phyloP scores from a whole-genome alignment of 306 rosid genomes.

The Calophaca sinica region DNA sequence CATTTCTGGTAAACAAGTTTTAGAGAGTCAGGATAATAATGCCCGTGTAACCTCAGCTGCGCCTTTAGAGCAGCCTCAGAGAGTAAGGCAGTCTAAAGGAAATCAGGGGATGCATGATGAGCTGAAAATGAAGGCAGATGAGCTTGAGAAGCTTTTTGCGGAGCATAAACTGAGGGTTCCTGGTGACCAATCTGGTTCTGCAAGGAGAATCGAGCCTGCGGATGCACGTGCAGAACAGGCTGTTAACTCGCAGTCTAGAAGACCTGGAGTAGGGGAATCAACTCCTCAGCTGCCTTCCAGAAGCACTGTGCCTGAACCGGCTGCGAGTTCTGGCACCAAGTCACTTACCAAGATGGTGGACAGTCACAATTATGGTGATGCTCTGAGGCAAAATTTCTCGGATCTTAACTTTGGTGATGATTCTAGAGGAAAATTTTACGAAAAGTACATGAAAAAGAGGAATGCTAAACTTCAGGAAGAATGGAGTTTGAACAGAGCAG shows the following conservation, averaged over 20 bases:
- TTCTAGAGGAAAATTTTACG: slow-evolving; percentile 90
- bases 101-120: slow-evolving; percentile 92
- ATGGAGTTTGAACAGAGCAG: slow-evolving; percentile 83
- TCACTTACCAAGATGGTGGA: slow-evolving; percentile 49
- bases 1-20: slow-evolving; percentile 53
- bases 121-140: slow-evolving; percentile 94
- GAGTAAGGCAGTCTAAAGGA: slow-evolving; percentile 85
- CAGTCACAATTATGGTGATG: slow-evolving; percentile 60
- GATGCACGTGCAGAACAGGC: slow-evolving; percentile 64
- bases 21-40: slow-evolving; percentile 56
- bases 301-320: slow-evolving; percentile 51
- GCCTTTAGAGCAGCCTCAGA: slow-evolving; percentile 60
- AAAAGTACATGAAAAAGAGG: slow-evolving; percentile 90
- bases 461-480: slow-evolving; percentile 90
- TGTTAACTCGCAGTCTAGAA: slow-evolving; percentile 56
- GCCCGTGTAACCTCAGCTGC: not conserved
- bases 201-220: slow-evolving; percentile 63
- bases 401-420: slow-evolving; percentile 66
- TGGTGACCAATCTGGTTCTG: slow-evolving; percentile 79
- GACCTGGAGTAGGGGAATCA: slow-evolving; percentile 59
- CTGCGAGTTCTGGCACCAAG: slow-evolving; percentile 58
- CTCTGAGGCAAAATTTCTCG: slow-evolving; percentile 62
- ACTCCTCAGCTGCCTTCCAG: slow-evolving; percentile 58
- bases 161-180: slow-evolving; percentile 97
- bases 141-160: slow-evolving; percentile 95